Conservation (phyloP, 2,329 filamentous ascomycete genomes). For the Bipolaris zeicola region DNA sequence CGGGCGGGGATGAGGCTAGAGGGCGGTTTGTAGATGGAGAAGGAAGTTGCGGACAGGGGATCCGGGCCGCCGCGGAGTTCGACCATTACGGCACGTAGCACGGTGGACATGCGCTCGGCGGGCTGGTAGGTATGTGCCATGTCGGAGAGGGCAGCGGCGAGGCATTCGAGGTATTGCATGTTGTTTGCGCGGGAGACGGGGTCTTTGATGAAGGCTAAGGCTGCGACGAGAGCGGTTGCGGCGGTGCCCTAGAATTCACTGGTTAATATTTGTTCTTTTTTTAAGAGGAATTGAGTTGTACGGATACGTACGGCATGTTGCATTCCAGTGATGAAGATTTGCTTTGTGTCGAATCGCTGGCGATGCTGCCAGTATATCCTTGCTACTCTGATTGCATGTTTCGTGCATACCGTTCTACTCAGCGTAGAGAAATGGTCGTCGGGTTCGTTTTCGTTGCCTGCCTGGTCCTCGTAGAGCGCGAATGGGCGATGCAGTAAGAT, state of each 20-base stretch:
- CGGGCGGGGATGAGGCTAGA: conserved; percentile 38
- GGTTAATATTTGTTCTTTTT: conserved; percentile 1
- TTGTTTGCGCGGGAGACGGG: conserved; percentile 47
- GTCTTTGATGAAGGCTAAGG: conserved; percentile 49
- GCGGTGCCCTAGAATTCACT: conserved; percentile 52
- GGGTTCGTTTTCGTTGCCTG: conserved; percentile 42
- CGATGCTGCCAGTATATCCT: conserved; percentile 63
- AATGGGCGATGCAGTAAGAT: conserved; percentile 61
- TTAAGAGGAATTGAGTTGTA: not conserved
- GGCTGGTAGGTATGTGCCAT: conserved; percentile 61
- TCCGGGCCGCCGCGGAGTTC: conserved; percentile 49
- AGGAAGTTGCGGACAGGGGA: conserved; percentile 12
- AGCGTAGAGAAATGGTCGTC: conserved; percentile 54
- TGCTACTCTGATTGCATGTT: conserved; percentile 60
- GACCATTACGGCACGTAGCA: conserved; percentile 59
- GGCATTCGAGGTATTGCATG: conserved; percentile 60
- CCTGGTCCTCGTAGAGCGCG: conserved; percentile 56
- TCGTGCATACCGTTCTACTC: conserved; percentile 60
- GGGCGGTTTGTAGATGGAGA: conserved; percentile 35
- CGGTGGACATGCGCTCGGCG: conserved; percentile 59
- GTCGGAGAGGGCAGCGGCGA: conserved; percentile 58
- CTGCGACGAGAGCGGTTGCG: conserved; percentile 60
- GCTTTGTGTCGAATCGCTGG: conserved; percentile 58
- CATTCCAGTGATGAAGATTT: conserved; percentile 58
- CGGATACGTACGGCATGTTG: conserved; percentile 54